Conservation (phyloP, 2,329 filamentous ascomycete species). For the Nothophoma quercina region DNA sequence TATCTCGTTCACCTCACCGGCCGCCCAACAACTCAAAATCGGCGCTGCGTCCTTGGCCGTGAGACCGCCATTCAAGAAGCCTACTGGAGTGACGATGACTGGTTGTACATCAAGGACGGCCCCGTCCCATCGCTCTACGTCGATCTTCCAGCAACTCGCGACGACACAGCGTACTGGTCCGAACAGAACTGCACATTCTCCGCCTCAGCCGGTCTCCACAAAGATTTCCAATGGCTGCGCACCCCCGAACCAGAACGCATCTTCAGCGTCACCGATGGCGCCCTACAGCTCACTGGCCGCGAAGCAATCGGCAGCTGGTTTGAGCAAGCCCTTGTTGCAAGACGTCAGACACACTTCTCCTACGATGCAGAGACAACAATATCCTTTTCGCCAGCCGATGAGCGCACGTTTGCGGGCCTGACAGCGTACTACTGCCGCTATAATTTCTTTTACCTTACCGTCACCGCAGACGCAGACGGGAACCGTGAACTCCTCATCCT, state of each 20-base stretch:
- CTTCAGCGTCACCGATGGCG: conserved; percentile 54
- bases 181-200: conserved; percentile 58
- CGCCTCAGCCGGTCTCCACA: conserved; percentile 55
- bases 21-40: conserved; percentile 42
- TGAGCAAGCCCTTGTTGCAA: conserved; percentile 62
- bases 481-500: conserved; percentile 66
- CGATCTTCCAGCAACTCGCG: conserved; percentile 37
- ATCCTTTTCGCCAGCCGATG: conserved; percentile 63
- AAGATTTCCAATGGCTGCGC: conserved; percentile 65
- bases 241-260: conserved; percentile 59
- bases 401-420: conserved; percentile 68
- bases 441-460: conserved; percentile 71
- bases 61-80: conserved; percentile 62
- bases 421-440: conserved; percentile 69
- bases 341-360: conserved; percentile 66
- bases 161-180: conserved; percentile 49
- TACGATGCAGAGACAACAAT: conserved; percentile 66
- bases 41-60: conserved; percentile 47
- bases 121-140: conserved; percentile 54
- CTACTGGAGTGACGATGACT: conserved; percentile 67
- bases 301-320: conserved; percentile 59
- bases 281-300: conserved; percentile 62
- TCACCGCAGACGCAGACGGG: conserved; percentile 64
- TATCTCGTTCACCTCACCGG: conserved; percentile 47
- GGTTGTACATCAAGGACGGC: conserved; percentile 68